Conservation (phyloP, 306 rosid genomes). For the Hylodesmum podocarpum region DNA sequence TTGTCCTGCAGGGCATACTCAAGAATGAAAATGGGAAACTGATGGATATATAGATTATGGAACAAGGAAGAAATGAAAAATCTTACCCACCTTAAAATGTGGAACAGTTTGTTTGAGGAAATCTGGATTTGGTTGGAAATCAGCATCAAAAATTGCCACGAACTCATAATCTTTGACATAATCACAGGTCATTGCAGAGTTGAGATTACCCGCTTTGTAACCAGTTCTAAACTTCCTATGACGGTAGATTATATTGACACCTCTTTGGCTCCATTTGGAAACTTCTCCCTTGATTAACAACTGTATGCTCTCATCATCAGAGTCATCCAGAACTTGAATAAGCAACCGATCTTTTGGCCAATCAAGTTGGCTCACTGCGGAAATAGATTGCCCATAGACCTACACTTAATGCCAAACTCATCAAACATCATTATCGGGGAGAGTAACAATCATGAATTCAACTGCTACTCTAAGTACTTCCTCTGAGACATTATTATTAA, state of each 20-base stretch:
- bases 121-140: slow-evolving; percentile 70
- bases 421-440: slow-evolving; percentile 9
- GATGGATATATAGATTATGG: not conserved
- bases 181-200: slow-evolving; percentile 76
- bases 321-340: slow-evolving; percentile 75
- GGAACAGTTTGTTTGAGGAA: slow-evolving; percentile 68
- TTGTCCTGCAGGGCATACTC: slow-evolving; percentile 44
- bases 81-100: slow-evolving; percentile 59
- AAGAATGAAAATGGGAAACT: slow-evolving; percentile 9
- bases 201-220: slow-evolving; percentile 80
- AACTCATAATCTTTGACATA: slow-evolving; percentile 66
- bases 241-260: slow-evolving; percentile 60
- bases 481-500: not conserved
- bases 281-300: slow-evolving; percentile 70
- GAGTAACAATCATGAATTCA: slow-evolving; percentile 1
- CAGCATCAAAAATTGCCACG: slow-evolving; percentile 78
- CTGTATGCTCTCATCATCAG: slow-evolving; percentile 67
- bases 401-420: slow-evolving; percentile 36
- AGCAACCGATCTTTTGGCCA: slow-evolving; percentile 70
- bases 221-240: slow-evolving; percentile 69
- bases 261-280: slow-evolving; percentile 61
- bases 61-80: not conserved
- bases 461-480: not conserved
- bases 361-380: slow-evolving; percentile 71
- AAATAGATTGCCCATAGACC: slow-evolving; percentile 80